Percentiles rank a stretch among this genome's conserved stretches.
Conservation (phyloP, 2,329 filamentous ascomycete genomes). For the Elsinoe australis region DNA sequence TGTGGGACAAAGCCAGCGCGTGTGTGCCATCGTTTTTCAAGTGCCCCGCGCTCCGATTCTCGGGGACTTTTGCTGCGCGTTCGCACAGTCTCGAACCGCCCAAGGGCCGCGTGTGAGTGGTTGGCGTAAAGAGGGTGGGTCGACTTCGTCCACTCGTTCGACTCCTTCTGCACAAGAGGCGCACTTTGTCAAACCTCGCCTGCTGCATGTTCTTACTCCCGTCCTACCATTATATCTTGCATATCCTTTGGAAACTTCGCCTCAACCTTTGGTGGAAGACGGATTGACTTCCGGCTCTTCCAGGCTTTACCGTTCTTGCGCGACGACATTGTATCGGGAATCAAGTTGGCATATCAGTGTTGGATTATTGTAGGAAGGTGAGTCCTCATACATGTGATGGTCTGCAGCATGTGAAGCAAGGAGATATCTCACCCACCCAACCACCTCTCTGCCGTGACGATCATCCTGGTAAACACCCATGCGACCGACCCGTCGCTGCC, state of each 20-base stretch:
- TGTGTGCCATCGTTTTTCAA: too few species aligned
- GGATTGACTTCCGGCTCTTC: conserved; percentile 7
- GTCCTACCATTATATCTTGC: background rate
- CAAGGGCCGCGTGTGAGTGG: background rate
- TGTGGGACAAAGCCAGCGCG: too few species aligned
- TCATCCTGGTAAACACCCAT: conserved; percentile 1
- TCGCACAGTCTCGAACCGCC: background rate
- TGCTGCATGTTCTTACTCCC: conserved; percentile 1
- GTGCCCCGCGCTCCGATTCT: too few species aligned
- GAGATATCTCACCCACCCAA: background rate
- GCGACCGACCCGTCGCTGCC: background rate
- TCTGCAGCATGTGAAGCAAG: conserved; percentile 5
- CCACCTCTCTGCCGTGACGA: background rate
- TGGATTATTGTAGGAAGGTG: conserved; percentile 10
- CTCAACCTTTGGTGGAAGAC: background rate
- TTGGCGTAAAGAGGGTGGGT: conserved; percentile 1
- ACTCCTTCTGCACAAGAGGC: conserved; percentile 4
- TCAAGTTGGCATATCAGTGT: conserved; percentile 6
- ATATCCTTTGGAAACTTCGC: background rate
- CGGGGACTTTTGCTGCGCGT: background rate
- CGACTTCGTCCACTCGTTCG: conserved; percentile 10
- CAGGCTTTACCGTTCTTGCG: conserved; percentile 3
- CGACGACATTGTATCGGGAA: too few species aligned
- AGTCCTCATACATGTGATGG: background rate
- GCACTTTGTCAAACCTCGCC: conserved; percentile 4